Percentiles rank a stretch among this genome's conserved stretches.
Conservation (phyloP, 768 basidiomycete species). For the Ramaria sp. region DNA sequence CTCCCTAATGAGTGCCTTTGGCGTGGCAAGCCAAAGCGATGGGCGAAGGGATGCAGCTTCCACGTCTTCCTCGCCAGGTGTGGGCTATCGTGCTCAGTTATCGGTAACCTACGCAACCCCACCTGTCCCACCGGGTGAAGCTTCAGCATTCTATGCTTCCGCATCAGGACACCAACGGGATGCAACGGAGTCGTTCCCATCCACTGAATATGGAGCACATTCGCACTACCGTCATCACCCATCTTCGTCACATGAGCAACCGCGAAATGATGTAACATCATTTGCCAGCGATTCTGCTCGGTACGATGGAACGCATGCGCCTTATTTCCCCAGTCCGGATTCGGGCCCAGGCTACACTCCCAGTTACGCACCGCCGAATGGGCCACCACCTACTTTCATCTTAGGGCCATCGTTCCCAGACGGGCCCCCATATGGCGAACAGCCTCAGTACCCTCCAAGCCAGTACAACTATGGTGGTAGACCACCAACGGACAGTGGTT, state of each 20-base stretch:
- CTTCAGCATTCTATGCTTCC: slow-evolving; percentile 10
- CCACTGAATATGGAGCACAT: not conserved
- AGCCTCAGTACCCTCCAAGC: slow-evolving; percentile 1
- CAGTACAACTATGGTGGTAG: not conserved
- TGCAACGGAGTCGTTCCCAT: not conserved
- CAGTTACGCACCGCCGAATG: slow-evolving; percentile 21
- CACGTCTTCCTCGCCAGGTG: not conserved
- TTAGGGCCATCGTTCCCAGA: slow-evolving; percentile 11
- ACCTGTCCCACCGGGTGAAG: slow-evolving; percentile 9
- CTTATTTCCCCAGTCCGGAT: slow-evolving; percentile 7
- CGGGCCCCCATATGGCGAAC: slow-evolving; percentile 21
- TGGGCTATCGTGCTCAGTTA: not conserved
- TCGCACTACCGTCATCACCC: not conserved
- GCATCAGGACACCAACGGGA: not conserved
- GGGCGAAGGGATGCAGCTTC: slow-evolving; percentile 8
- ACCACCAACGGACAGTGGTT: not conserved
- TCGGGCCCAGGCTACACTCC: slow-evolving; percentile 22
- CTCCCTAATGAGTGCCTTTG: too few relatives aligned
- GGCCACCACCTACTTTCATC: slow-evolving; percentile 8
- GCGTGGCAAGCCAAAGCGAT: slow-evolving; percentile 15
- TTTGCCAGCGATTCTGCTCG: not conserved
- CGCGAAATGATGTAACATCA: slow-evolving; percentile 13
- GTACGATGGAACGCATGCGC: not conserved
- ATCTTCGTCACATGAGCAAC: not conserved
- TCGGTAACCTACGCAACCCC: slow-evolving; percentile 6